phyloP scores from a whole-genome alignment of 768 basidiomycete species.

The Lentinula boryana region DNA sequence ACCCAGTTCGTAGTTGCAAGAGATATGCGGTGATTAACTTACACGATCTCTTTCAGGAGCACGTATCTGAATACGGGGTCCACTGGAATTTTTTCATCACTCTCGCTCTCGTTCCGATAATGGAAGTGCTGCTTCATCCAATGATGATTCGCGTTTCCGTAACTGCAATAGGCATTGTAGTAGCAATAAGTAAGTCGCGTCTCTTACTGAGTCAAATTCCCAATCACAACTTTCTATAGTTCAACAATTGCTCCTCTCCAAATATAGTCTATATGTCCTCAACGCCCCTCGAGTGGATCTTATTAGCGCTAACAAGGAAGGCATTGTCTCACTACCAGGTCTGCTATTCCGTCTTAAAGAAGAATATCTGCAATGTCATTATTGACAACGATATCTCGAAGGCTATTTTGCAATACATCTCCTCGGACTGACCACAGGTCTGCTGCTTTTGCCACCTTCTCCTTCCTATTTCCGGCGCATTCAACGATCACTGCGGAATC shows the following conservation, averaged over 20 bases:
- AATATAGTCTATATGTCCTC: constrained; percentile 59
- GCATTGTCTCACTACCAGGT: constrained; percentile 77
- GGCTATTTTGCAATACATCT: constrained; percentile 91
- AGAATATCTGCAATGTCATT: neutral
- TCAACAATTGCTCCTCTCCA: constrained; percentile 64
- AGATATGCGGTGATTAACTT: too few relatives aligned
- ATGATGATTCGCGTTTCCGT: constrained; percentile 52
- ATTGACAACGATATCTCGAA: constrained; percentile 16
- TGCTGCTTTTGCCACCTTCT: constrained; percentile 71
- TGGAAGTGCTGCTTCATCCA: constrained; percentile 67
- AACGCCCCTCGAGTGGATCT: constrained; percentile 55
- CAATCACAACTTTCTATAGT: constrained; percentile 31
- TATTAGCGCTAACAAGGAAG: constrained; percentile 87
- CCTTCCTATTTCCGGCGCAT: constrained; percentile 66
- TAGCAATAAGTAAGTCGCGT: constrained; percentile 47
- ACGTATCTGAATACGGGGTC: constrained; percentile 90
- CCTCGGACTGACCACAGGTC: constrained; percentile 77
- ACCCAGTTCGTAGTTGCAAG: constrained; percentile 61
- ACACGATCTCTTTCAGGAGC: constrained; percentile 50
- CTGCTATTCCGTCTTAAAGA: neutral
- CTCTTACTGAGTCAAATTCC: neutral
- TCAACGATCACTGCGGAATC: constrained; percentile 26
- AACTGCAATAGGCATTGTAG: constrained; percentile 52
- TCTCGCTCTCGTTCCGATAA: constrained; percentile 69
- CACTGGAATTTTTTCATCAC: constrained; percentile 99